Conservation (phyloP, 139 green algal genomes). For the Edaphochlamys debaryana region DNA sequence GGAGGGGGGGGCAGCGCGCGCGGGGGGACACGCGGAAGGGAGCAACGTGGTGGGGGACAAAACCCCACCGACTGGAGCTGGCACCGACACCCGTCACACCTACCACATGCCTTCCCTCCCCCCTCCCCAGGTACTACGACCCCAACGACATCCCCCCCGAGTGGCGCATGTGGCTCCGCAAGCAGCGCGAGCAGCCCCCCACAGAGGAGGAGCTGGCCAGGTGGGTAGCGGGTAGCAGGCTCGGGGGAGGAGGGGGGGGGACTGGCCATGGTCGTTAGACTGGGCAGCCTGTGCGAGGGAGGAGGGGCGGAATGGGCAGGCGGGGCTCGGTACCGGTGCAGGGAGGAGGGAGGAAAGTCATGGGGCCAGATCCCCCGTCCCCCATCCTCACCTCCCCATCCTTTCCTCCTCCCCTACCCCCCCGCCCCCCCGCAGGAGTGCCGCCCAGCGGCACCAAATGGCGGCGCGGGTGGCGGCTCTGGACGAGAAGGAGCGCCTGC, state of each 20-base stretch:
- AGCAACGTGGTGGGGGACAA: too few species aligned
- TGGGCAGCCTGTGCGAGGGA: too few species aligned
- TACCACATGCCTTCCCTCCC: not conserved
- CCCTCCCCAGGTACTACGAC: not conserved
- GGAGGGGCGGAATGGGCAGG: too few species aligned
- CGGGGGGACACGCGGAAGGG: not conserved
- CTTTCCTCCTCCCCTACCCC: not conserved
- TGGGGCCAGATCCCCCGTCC: too few species aligned
- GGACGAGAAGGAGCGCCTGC: conserved; percentile 60
- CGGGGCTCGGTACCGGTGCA: too few species aligned
- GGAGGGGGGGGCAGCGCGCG: too few species aligned
- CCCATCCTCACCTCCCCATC: too few species aligned
- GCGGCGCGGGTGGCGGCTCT: conserved; percentile 42
- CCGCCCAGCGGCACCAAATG: conserved; percentile 34
- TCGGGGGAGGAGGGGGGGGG: too few species aligned
- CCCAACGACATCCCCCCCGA: conserved; percentile 44
- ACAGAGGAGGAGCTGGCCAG: conserved; percentile 51
- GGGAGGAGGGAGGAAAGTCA: too few species aligned
- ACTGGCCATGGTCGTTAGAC: too few species aligned
- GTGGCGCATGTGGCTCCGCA: conserved; percentile 65
- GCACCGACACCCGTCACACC: not conserved
- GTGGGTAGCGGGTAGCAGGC: conserved; percentile 27
- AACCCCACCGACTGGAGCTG: not conserved
- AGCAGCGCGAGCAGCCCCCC: conserved; percentile 45
- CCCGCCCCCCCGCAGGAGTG: conserved; percentile 34